Percentiles rank a stretch among this genome's conserved stretches.
These are phyloP conservation scores for Cunninghamia lanceolata DNA, from an alignment of 75 land plant species.

Conservation along the genomic window DNA sequence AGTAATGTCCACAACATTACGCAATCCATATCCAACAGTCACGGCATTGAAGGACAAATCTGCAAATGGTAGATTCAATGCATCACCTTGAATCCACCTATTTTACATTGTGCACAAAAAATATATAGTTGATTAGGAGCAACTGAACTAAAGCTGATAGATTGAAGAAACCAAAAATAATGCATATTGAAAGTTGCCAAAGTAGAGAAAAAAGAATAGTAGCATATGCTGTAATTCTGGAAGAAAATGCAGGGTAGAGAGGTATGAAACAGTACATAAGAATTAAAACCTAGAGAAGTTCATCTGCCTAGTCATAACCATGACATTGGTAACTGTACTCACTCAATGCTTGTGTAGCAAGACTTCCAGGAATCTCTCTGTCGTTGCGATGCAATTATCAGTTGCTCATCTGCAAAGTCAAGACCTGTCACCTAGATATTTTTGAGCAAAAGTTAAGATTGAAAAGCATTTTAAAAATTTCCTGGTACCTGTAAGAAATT, in stretches of 20 bases:
- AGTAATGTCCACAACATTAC: constrained; percentile 69
- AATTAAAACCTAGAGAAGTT: not conserved
- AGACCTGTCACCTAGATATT: constrained; percentile 63
- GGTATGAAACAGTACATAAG: not conserved
- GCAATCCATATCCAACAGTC: constrained; percentile 84
- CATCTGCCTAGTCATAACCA: not conserved
- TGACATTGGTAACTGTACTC: constrained; percentile 15
- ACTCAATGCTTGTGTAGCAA: constrained; percentile 65
- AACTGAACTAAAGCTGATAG: not conserved
- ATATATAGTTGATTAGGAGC: not conserved
- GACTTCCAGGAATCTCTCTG: constrained; percentile 33
- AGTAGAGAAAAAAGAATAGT: not conserved
- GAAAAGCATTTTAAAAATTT: not conserved
- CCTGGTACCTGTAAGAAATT: not conserved
- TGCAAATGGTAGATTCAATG: constrained; percentile 70
- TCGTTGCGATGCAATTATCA: constrained; percentile 58
- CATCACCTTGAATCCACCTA: constrained; percentile 94
- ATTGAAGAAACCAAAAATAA: not conserved
- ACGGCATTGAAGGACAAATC: constrained; percentile 76
- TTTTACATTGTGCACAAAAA: not conserved
- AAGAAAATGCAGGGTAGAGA: not conserved
- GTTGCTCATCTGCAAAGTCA: constrained; percentile 84
- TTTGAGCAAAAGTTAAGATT: not conserved
- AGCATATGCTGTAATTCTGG: not conserved
- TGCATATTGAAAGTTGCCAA: not conserved